phyloP scores from a whole-genome alignment of 2,329 filamentous ascomycete species.

The Alternaria conjuncta region DNA sequence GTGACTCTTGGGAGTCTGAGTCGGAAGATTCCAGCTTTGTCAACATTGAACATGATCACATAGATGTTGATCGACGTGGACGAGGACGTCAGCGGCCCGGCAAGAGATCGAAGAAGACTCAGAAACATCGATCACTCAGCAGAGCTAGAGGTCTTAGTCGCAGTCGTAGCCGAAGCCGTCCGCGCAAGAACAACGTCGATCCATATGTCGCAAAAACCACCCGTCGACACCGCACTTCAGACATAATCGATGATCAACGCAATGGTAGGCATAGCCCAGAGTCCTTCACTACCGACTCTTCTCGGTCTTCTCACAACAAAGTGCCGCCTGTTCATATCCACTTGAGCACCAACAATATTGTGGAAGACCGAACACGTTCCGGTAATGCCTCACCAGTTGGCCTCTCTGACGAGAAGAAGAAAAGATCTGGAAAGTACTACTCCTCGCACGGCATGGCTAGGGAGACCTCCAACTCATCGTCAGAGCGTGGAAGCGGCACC shows the following conservation, averaged over 20 bases:
- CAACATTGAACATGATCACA: conserved; percentile 30
- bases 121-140: conserved; percentile 16
- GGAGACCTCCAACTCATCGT: conserved; percentile 15
- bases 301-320: conserved; percentile 18
- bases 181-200: conserved; percentile 10
- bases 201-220: conserved; percentile 12
- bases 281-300: conserved; percentile 24
- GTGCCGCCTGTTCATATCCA: conserved; percentile 30
- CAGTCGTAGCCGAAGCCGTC: conserved; percentile 12
- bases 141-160: conserved; percentile 14
- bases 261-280: conserved; percentile 25
- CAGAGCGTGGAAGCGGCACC: conserved; percentile 29
- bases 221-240: conserved; percentile 17
- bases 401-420: conserved; percentile 14
- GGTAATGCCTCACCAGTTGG: conserved; percentile 14
- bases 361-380: conserved; percentile 20
- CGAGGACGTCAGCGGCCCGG: conserved; percentile 21
- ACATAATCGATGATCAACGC: conserved; percentile 19
- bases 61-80: conserved; percentile 14
- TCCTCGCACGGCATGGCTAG: conserved; percentile 24
- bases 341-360: conserved; percentile 15
- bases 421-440: conserved; percentile 12
- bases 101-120: conserved; percentile 15
- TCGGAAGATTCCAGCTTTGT: conserved; percentile 19
- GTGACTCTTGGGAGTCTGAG: conserved; percentile 22